Base-by-base conservation (phyloP, 129 eudicot species). In the Pulicaria dysenterica region DNA sequence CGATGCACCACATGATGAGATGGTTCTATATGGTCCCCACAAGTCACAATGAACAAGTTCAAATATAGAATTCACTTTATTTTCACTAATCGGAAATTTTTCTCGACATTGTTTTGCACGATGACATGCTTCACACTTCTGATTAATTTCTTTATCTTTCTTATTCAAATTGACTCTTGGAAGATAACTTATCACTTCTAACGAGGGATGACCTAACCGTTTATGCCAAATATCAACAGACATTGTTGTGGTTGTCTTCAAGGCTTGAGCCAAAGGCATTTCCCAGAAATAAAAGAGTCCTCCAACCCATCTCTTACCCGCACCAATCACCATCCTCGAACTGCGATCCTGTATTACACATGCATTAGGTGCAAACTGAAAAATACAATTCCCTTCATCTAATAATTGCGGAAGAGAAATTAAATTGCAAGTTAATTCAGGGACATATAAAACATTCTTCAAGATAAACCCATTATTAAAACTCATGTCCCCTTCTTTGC, bases 311-410 rank as follows among this genome's bases (percentile, higher is more conserved):
- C 67, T 61, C 13, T 40, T 15, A 61, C 67, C 47, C 36, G 48
- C 67, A 61, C 67, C 67, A 61, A 61, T 61, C 67, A 61, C 24
- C 6, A 13, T 61, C 48, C 67, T 39, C 36, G 31, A 61, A 61
- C 4, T 14, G 48, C 5, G 67, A 38, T 61, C 67, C 36, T 61
- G 67, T 61, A 61, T 39, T 38, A 61, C 67, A 61, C 48, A 39
- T 7, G 40, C 1, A 48, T 61, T 61, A 61, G 48, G 34, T 14
- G 48, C 3, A 24, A 39, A 61, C 6, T 61, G 48, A 40, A 61
- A n/a, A 10, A 61, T 11, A 40, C n/a, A 40, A 61, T 39, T 61
- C n/a, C 46, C 8, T 13, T 61, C 47, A 13, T 61, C 34, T 14
- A 61, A 39, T 39, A 61, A 5, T 38, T 61, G 34, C 6, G 12